phyloP scores from a whole-genome alignment of 2,329 filamentous ascomycete species.

The Cytospora piceicola region DNA sequence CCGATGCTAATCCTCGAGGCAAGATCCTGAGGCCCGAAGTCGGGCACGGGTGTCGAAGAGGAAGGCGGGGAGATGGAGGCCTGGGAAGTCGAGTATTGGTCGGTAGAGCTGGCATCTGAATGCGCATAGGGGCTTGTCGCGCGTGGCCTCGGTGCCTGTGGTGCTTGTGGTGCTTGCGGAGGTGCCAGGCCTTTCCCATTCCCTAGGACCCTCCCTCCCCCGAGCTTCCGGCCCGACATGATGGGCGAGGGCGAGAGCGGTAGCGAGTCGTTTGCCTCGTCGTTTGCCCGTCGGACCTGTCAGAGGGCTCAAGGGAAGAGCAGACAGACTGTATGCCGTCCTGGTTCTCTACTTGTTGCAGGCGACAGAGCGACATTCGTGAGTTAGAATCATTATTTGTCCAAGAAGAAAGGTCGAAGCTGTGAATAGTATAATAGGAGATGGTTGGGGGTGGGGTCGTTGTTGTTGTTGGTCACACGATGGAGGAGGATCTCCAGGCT shows the following conservation, averaged over 20 bases:
- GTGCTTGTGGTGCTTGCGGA: slow-evolving; percentile 46
- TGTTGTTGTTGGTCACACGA: not conserved
- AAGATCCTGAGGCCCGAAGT: slow-evolving; percentile 72
- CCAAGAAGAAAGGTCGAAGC: not conserved
- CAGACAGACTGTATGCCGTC: not conserved
- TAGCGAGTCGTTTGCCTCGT: slow-evolving; percentile 1
- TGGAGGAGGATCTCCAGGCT: not conserved
- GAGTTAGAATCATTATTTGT: not conserved
- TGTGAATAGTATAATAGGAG: not conserved
- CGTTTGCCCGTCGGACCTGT: not conserved
- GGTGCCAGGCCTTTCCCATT: slow-evolving; percentile 82
- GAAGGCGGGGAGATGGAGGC: slow-evolving; percentile 58
- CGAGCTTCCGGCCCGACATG: slow-evolving; percentile 87
- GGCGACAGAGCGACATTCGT: not conserved
- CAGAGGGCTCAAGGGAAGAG: slow-evolving; percentile 2
- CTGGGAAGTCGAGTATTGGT: slow-evolving; percentile 69
- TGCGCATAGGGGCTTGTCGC: slow-evolving; percentile 56
- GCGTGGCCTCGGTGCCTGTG: slow-evolving; percentile 32
- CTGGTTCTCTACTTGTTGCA: slow-evolving; percentile 2
- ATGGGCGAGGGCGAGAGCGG: slow-evolving; percentile 34
- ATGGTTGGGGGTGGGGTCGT: not conserved
- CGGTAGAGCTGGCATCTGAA: slow-evolving; percentile 71
- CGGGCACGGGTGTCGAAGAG: slow-evolving; percentile 66
- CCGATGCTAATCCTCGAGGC: slow-evolving; percentile 77
- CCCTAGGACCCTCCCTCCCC: slow-evolving; percentile 89